Evolutionary conservation across 441 rosid genomes (phyloP), one percentile per base, ranked within the genome.

Genomic region (Cnidoscolus chayamansa): DNA sequence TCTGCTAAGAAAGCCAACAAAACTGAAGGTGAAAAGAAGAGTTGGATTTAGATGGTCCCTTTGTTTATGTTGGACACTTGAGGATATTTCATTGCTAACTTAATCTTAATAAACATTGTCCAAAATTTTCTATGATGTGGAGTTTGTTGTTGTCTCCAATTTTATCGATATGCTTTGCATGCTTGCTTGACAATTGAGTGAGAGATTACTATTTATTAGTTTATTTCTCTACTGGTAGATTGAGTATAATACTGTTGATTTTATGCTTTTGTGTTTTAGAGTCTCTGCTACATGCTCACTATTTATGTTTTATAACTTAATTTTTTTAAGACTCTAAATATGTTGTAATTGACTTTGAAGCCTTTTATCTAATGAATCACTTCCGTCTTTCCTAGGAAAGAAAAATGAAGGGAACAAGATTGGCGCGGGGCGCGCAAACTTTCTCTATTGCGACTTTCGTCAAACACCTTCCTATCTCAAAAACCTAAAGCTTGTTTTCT

Each of bases 1-100:
- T 89, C 96, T 0, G 84, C 97, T 0, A 88, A 87, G 83, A 79
- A 75, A 63, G 9, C 78, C 49, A 90, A 88, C 86, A 87, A 86
- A 84, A 65, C 9, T 67, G 86, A 37, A 72, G 84, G 60, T 73
- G 92, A 87, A 71, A 80, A 85, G 93, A 81, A 84, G 86, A 79
- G 76, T 60, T 87, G 82, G 73, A 58, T 50, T 50, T 62, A 31
- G 55, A 55, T 56, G 49, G 43, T 51, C 31, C 58, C 53, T 49
- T 65, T 50, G 19, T 51, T 71, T 56, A 13, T 15, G 15, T 65
- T 58, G 47, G 10, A 50, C 31, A 19, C 35, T 68, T 63, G 30
- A 13, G 15, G 10, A 64, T 63, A 16, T 57, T 74, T 43, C 35
- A 12, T 63, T 57, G 63, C 65, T 32, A 12, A 47, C 49, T 7